A percentile compares a stretch with the other conserved stretches of the same genome.
Evolutionary conservation across 495 filamentous ascomycete genomes (phyloP).

Genomic region (Xylaria venustula): DNA sequence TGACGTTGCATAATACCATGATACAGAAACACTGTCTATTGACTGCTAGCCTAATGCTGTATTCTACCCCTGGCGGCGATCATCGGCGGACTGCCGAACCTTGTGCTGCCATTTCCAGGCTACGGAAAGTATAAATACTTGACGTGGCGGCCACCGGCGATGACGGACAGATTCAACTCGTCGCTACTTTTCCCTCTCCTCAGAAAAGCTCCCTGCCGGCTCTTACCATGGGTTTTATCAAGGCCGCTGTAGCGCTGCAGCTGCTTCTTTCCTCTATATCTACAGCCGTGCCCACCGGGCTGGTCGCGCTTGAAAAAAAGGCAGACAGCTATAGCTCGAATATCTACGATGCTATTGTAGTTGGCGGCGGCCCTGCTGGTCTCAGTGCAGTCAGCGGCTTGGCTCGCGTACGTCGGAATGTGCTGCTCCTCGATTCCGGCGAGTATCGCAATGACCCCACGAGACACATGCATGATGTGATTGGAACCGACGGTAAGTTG

Average conservation of each 20-base stretch:
- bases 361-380: slow-evolving; percentile 35
- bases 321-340: neutral
- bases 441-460: slow-evolving; percentile 57
- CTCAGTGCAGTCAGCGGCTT: slow-evolving; percentile 53
- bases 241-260: slow-evolving; percentile 2
- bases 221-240: slow-evolving; percentile 12
- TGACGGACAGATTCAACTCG: neutral
- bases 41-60: too few relatives aligned
- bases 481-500: slow-evolving; percentile 54
- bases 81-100: too few relatives aligned
- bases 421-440: slow-evolving; percentile 54
- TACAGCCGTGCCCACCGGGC: slow-evolving; percentile 7
- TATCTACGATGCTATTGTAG: slow-evolving; percentile 25
- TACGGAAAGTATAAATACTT: too few relatives aligned
- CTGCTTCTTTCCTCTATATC: slow-evolving; percentile 1
- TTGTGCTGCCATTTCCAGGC: too few relatives aligned
- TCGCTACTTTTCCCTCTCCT: neutral
- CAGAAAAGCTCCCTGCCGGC: neutral
- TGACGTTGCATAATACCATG: neutral
- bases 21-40: neutral
- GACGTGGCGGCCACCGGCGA: neutral
- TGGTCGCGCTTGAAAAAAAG: neutral
- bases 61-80: too few relatives aligned
- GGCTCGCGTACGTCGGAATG: slow-evolving; percentile 50
- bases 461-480: slow-evolving; percentile 57